phyloP scores from a whole-genome alignment of 257 asterid species.

The Capsicum chinense region DNA sequence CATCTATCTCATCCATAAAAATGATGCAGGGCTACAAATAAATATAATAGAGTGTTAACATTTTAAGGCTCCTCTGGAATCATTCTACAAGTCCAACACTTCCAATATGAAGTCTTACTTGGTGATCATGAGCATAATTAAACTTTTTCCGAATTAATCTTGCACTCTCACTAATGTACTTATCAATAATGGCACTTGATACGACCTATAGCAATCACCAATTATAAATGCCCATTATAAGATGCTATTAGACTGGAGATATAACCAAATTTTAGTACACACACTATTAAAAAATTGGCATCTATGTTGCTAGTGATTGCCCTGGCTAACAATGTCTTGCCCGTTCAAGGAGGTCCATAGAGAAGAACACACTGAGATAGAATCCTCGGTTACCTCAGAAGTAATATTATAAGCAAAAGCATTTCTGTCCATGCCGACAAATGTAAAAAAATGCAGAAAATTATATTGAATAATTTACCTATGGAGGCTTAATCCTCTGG shows the following conservation, averaged over 20 bases:
- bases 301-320: conserved; percentile 98
- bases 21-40: conserved; percentile 85
- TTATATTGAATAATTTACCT: conserved; percentile 49
- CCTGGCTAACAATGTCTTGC: conserved; percentile 94
- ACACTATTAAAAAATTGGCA: conserved; percentile 91
- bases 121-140: conserved; percentile 96
- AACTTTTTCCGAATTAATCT: conserved; percentile 91
- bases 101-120: conserved; percentile 49
- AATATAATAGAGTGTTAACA: neutral
- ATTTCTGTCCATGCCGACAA: neutral
- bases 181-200: conserved; percentile 93
- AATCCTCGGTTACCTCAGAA: neutral
- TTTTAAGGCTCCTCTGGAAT: neutral
- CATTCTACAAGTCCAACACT: neutral
- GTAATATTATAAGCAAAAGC: conserved; percentile 6
- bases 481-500: conserved; percentile 94
- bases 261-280: neutral
- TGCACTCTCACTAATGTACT: conserved; percentile 95
- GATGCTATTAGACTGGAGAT: neutral
- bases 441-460: neutral
- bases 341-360: conserved; percentile 99
- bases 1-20: conserved; percentile 98
- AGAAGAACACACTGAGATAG: conserved; percentile 87
- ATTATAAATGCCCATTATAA: neutral
- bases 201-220: conserved; percentile 64